Evolutionary conservation across 2,329 filamentous ascomycete genomes (phyloP).

Genomic region (Stachybotrys chlorohalonatus): DNA sequence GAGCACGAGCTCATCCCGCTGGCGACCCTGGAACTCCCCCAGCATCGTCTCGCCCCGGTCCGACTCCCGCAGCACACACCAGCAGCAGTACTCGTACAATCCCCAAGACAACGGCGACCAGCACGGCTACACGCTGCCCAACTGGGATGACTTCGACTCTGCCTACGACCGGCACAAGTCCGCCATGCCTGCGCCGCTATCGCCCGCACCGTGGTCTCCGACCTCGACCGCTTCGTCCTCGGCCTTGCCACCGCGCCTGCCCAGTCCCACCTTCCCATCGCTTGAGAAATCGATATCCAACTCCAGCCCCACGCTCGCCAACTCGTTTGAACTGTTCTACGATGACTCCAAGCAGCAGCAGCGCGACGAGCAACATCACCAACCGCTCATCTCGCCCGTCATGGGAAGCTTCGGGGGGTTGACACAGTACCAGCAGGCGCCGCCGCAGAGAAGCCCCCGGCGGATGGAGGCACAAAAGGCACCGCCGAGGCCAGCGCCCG

Average conservation of each 20-base stretch:
- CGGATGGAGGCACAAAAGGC: slow-evolving; percentile 21
- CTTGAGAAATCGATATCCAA: slow-evolving; percentile 23
- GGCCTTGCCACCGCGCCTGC: slow-evolving; percentile 19
- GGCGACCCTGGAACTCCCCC: background rate
- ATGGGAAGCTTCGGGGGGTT: slow-evolving; percentile 7
- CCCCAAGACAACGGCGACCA: background rate
- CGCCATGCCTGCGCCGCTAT: slow-evolving; percentile 25
- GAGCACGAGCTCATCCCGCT: background rate
- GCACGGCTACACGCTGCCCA: slow-evolving; percentile 10
- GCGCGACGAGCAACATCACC: slow-evolving; percentile 3
- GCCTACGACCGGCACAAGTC: slow-evolving; percentile 18
- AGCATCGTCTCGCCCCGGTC: background rate
- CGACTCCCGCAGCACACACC: background rate
- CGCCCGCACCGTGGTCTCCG: slow-evolving; percentile 12
- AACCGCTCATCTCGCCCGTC: slow-evolving; percentile 21
- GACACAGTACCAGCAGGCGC: slow-evolving; percentile 10
- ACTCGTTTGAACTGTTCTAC: slow-evolving; percentile 18
- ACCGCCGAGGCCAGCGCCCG: slow-evolving; percentile 20
- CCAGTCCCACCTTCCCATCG: slow-evolving; percentile 26
- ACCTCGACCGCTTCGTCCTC: slow-evolving; percentile 19
- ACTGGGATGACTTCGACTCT: slow-evolving; percentile 18
- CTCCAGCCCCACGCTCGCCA: slow-evolving; percentile 20
- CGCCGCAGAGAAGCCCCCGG: slow-evolving; percentile 8
- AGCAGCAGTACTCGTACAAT: background rate
- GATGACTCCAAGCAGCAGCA: background rate